phyloP scores from a whole-genome alignment of 139 green algal genomes.

The Tetraselmis chui region DNA sequence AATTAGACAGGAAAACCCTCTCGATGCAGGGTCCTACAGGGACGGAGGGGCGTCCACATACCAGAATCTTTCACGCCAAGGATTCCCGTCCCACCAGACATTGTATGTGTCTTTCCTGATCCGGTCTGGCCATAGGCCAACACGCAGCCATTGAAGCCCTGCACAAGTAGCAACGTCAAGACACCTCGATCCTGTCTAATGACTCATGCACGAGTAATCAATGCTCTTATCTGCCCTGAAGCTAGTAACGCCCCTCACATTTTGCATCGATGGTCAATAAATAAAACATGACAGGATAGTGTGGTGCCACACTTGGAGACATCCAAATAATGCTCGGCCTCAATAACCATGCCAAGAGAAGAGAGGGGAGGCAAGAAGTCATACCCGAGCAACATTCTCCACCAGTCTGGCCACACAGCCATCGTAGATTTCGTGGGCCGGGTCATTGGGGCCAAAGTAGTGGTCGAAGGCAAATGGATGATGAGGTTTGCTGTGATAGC shows the following conservation, averaged over 20 bases:
- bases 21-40: too few species aligned
- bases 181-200: not conserved
- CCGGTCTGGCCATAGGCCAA: slow-evolving; percentile 71
- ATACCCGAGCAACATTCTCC: slow-evolving; percentile 52
- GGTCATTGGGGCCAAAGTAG: slow-evolving; percentile 36
- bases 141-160: slow-evolving; percentile 70
- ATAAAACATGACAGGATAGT: not conserved
- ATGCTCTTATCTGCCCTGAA: not conserved
- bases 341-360: too few species aligned
- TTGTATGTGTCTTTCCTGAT: slow-evolving; percentile 67
- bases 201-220: not conserved
- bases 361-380: not conserved
- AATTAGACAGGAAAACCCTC: too few species aligned
- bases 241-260: not conserved
- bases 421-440: slow-evolving; percentile 49
- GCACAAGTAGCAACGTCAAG: too few species aligned
- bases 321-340: not conserved
- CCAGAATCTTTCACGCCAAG: slow-evolving; percentile 42
- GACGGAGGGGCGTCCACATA: slow-evolving; percentile 12
- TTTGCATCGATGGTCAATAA: not conserved
- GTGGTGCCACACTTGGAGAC: not conserved
- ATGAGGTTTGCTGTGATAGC: slow-evolving; percentile 40
- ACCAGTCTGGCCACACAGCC: slow-evolving; percentile 41
- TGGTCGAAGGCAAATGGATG: slow-evolving; percentile 58
- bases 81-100: slow-evolving; percentile 53